Evolutionary conservation across 2,329 filamentous ascomycete genomes (phyloP), one percentile per base, ranked within the genome.

Genomic region (Hymenoscyphus scutula): DNA sequence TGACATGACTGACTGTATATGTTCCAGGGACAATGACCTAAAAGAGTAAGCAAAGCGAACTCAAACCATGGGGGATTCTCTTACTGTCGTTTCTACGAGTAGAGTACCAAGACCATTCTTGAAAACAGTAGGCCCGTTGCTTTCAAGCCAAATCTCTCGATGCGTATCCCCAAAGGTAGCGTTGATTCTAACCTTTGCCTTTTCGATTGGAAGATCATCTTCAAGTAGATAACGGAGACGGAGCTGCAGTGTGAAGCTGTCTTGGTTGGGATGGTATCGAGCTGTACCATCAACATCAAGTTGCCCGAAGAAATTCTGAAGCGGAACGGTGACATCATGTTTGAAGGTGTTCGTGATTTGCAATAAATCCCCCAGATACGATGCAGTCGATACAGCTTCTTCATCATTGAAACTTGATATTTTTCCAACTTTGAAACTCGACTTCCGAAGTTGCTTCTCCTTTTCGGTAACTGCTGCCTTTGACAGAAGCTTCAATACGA

Each of bases 1-100:
- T 81, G 41, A 97, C 79, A 66, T 87, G 86, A 68, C 92, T 90
- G 53, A 95, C 83, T 62, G 87, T 83, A 71, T 92, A 97, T 29
- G 83, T 84, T 1, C 92, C 92, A 25, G 89, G 85, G 3, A 90
- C 84, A 37, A 86, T 83, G 17, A 84, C 78, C 85, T 89, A 45
- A 32, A 38, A 63, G 80, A 67, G 80, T 74, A 19, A 61, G 25
- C 53, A 41, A 17, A 5, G 30, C 32, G 48, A 23, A 11, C 5
- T 10, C 11, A 55, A 54, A 5, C 8, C 5, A 5, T 19, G 7
- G 58, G 32, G 5, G 30, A 45, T 19, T 13, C 23, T 17, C 78
- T 75, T 68, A 80, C 77, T 64, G 78, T 80, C 65, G 78, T 81
- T 60, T 75, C 74, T 5, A 83, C 74, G 41, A 75, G 71, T 7